Conservation (phyloP, 352 stramenopile genomes). For the Phytophthora hybrid region DNA sequence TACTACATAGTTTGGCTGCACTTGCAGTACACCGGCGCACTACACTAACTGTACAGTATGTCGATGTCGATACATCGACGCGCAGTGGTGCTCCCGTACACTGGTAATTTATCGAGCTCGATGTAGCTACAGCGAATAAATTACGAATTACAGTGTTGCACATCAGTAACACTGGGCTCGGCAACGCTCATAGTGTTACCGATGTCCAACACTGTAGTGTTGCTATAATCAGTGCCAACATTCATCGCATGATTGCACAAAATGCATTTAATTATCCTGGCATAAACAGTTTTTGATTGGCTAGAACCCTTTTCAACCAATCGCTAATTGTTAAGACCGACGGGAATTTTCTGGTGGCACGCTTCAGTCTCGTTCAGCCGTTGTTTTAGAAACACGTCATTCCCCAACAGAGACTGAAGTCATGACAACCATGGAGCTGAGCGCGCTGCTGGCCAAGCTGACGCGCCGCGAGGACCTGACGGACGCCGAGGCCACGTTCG, state of each 20-base stretch:
- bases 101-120: too few species aligned
- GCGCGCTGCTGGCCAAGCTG: constrained; percentile 78
- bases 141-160: too few species aligned
- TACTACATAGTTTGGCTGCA: too few species aligned
- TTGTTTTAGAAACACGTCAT: constrained; percentile 16
- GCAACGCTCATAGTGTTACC: too few species aligned
- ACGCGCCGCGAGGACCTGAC: constrained; percentile 75
- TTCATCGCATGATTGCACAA: neutral
- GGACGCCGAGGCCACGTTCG: constrained; percentile 70
- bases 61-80: too few species aligned
- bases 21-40: too few species aligned
- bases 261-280: neutral
- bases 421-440: constrained; percentile 67
- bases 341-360: constrained; percentile 18
- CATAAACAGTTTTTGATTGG: neutral
- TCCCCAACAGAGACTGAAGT: neutral
- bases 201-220: too few species aligned
- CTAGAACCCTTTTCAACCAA: neutral
- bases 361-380: constrained; percentile 4
- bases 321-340: neutral
- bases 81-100: too few species aligned
- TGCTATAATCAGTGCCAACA: too few species aligned
- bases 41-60: too few species aligned
- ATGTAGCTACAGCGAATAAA: too few species aligned
- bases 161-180: too few species aligned